Percentiles rank a stretch among this genome's conserved stretches.
Conservation (phyloP, 192 early-diverging fungal genomes). For the Mortierella claussenii region DNA sequence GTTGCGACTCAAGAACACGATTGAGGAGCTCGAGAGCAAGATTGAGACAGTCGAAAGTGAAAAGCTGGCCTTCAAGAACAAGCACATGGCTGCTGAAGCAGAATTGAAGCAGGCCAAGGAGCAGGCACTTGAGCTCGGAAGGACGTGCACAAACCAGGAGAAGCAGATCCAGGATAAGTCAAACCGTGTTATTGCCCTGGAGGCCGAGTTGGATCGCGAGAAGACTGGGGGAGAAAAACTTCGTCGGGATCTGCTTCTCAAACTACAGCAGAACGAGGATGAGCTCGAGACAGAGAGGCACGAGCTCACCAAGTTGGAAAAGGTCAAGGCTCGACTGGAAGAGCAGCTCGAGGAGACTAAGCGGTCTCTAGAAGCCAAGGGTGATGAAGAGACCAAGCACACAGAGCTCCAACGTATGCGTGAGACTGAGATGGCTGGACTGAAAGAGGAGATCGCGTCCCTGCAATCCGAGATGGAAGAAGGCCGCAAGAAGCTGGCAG, state of each 20-base stretch:
- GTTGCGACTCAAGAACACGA: constrained; percentile 46
- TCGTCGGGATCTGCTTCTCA: constrained; percentile 37
- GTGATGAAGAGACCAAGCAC: constrained; percentile 68
- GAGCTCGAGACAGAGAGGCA: constrained; percentile 43
- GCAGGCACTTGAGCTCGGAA: constrained; percentile 32
- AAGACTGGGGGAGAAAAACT: constrained; percentile 32
- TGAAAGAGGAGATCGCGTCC: constrained; percentile 62
- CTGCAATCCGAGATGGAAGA: constrained; percentile 64
- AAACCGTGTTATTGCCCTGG: constrained; percentile 22
- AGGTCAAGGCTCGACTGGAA: constrained; percentile 54
- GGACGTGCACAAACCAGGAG: constrained; percentile 50
- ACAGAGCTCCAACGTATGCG: constrained; percentile 67
- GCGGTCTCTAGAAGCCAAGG: constrained; percentile 64
- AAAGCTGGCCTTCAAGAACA: constrained; percentile 46
- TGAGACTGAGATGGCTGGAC: constrained; percentile 64
- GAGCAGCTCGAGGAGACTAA: constrained; percentile 64
- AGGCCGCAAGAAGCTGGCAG: constrained; percentile 55
- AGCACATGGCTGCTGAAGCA: constrained; percentile 44
- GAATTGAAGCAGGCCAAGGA: constrained; percentile 49
- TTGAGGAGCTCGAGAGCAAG: constrained; percentile 50
- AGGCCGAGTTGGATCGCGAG: constrained; percentile 42
- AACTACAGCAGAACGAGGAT: constrained; percentile 46
- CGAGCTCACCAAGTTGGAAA: constrained; percentile 36
- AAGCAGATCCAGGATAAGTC: constrained; percentile 53
- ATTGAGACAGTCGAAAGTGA: constrained; percentile 46